Percentiles rank a stretch among this genome's conserved stretches.
Evolutionary conservation across 176 grass and related monocot species (phyloP).

Genomic region (Aechmea fasciata): DNA sequence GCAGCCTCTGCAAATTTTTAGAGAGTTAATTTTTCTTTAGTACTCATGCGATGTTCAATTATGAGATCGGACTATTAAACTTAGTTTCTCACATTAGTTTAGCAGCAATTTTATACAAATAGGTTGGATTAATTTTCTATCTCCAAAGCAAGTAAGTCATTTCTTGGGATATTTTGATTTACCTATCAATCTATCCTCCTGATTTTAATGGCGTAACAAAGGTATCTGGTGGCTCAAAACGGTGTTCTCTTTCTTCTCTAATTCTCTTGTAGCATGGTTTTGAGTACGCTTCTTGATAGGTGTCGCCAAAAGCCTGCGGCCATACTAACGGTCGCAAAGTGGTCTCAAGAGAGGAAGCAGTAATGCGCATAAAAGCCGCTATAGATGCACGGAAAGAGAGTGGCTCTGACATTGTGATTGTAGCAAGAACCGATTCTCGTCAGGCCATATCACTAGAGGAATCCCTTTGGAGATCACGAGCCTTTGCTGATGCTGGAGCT

Average conservation of each 20-base stretch:
- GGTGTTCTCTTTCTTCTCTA: background rate
- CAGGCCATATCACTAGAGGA: constrained; percentile 89
- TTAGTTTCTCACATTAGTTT: background rate
- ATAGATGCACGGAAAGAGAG: constrained; percentile 81
- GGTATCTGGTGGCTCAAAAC: background rate
- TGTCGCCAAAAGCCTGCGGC: constrained; percentile 94
- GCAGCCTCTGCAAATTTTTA: background rate
- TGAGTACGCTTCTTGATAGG: constrained; percentile 49
- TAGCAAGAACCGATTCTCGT: constrained; percentile 78
- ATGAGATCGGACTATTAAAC: background rate
- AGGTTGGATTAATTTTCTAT: background rate
- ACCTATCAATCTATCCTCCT: background rate
- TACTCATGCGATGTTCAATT: background rate
- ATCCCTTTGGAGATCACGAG: constrained; percentile 64
- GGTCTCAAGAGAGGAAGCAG: constrained; percentile 79
- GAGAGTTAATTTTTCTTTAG: background rate
- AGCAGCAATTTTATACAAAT: background rate
- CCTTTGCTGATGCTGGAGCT: constrained; percentile 86
- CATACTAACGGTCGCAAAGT: constrained; percentile 94
- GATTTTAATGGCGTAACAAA: background rate
- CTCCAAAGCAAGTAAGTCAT: background rate
- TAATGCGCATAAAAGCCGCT: constrained; percentile 86
- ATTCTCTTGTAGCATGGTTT: constrained; percentile 25
- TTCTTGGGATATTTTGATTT: background rate
- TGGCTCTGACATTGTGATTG: constrained; percentile 94